Conservation (phyloP, 192 early-diverging fungal genomes). For the Spizellomyces sp. region DNA sequence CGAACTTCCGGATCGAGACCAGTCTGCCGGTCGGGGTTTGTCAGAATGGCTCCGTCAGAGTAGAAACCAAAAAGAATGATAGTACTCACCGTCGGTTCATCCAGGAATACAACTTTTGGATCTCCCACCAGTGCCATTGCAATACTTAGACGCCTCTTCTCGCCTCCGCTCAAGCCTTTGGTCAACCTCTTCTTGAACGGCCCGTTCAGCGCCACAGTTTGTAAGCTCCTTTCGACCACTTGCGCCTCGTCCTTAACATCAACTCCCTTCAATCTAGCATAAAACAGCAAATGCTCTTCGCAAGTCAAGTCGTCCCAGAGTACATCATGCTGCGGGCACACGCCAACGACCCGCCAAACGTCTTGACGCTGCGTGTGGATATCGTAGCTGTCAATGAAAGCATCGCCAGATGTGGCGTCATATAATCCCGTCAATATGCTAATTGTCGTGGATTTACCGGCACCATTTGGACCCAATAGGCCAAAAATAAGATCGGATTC, state of each 20-base stretch:
- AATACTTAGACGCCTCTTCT: slow-evolving; percentile 74
- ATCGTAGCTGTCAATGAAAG: slow-evolving; percentile 59
- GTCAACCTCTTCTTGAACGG: slow-evolving; percentile 56
- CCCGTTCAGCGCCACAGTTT: slow-evolving; percentile 52
- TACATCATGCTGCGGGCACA: slow-evolving; percentile 75
- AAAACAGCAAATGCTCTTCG: slow-evolving; percentile 72
- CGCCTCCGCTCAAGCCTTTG: slow-evolving; percentile 72
- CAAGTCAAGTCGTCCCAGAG: slow-evolving; percentile 75
- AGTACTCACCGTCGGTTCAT: slow-evolving; percentile 67
- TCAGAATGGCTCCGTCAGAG: background rate
- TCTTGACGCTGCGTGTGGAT: slow-evolving; percentile 51
- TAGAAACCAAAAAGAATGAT: slow-evolving; percentile 1
- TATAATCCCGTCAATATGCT: slow-evolving; percentile 72
- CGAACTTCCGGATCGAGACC: slow-evolving; percentile 76
- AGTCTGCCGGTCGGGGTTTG: too few relatives aligned
- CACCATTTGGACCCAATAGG: slow-evolving; percentile 65
- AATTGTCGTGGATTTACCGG: slow-evolving; percentile 71
- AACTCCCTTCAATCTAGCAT: slow-evolving; percentile 72
- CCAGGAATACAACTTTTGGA: slow-evolving; percentile 73
- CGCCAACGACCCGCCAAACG: slow-evolving; percentile 66
- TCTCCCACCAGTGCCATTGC: slow-evolving; percentile 73
- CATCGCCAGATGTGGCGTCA: slow-evolving; percentile 55
- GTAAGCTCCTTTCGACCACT: slow-evolving; percentile 48
- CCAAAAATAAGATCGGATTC: slow-evolving; percentile 58
- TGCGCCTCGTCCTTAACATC: slow-evolving; percentile 42